Evolutionary conservation across 306 rosid species (phyloP).

Genomic region (Oemleria cerasiformis): DNA sequence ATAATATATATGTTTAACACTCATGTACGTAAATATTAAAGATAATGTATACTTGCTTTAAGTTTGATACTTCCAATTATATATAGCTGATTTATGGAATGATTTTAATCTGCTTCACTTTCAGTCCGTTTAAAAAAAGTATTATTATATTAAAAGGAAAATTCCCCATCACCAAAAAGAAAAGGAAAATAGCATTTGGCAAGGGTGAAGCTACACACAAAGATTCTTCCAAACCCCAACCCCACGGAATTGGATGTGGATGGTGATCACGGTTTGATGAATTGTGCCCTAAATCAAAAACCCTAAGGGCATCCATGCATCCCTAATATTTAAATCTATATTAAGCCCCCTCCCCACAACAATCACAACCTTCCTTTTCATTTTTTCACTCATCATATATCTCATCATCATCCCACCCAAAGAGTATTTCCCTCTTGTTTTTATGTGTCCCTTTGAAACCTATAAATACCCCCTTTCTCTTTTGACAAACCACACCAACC

Average conservation of each 20-base stretch:
- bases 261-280: constrained; percentile 17
- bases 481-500: constrained; percentile 23
- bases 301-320: constrained; percentile 39
- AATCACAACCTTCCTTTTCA: constrained; percentile 20
- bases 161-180: constrained; percentile 32
- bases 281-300: constrained; percentile 44
- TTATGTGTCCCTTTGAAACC: constrained; percentile 36
- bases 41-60: no score
- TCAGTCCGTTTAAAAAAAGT: no score
- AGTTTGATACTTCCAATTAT: no score
- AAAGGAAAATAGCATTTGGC: constrained; percentile 14
- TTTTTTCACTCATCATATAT: constrained; percentile 10
- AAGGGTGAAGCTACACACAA: constrained; percentile 22
- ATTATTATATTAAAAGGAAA: not conserved
- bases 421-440: constrained; percentile 52
- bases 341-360: constrained; percentile 40
- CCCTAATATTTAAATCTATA: constrained; percentile 34
- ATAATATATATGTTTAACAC: no score
- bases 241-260: constrained; percentile 17
- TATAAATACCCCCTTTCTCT: constrained; percentile 46
- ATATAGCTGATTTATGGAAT: no score
- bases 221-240: constrained; percentile 44
- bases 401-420: constrained; percentile 1
- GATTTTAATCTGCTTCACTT: no score
- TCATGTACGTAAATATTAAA: no score